Conservation (phyloP, 1,284 basidiomycete genomes). For the Trichosporon inkin region DNA sequence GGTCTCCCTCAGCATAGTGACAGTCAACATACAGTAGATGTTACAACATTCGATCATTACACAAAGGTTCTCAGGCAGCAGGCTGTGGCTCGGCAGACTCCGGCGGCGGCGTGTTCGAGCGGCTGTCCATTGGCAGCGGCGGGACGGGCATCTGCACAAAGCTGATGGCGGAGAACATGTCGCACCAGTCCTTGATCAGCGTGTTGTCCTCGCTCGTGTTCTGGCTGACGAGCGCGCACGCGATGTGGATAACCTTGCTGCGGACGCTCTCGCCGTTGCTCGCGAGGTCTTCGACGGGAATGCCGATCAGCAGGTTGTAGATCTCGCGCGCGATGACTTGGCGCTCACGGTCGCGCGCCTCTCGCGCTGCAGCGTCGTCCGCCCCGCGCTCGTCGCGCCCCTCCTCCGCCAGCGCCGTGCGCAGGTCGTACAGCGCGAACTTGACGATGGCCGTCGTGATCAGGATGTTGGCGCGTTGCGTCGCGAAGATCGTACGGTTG, state of each 20-base stretch:
- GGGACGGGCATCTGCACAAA: conserved; percentile 50
- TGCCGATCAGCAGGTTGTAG: conserved; percentile 44
- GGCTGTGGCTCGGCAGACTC: neutral
- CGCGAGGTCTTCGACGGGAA: conserved; percentile 49
- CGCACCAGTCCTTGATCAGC: conserved; percentile 49
- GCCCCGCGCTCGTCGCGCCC: conserved; percentile 12
- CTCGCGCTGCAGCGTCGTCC: conserved; percentile 2
- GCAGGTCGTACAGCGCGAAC: conserved; percentile 47
- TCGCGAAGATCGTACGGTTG: conserved; percentile 39
- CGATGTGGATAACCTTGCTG: conserved; percentile 49
- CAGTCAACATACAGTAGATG: neutral
- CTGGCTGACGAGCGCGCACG: conserved; percentile 44
- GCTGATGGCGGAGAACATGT: conserved; percentile 39
- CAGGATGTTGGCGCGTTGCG: conserved; percentile 46
- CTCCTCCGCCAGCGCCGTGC: conserved; percentile 36
- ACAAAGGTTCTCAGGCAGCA: neutral
- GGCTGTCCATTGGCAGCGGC: conserved; percentile 24
- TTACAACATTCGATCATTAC: neutral
- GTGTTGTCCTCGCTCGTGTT: conserved; percentile 37
- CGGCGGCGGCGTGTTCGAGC: conserved; percentile 31
- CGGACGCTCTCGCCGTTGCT: conserved; percentile 50
- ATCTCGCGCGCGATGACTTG: conserved; percentile 47
- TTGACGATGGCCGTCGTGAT: conserved; percentile 48
- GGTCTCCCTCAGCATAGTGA: no score
- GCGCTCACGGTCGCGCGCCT: conserved; percentile 39